Conservation (phyloP, 305 asterid species). For the Fraxinus dipetala region DNA sequence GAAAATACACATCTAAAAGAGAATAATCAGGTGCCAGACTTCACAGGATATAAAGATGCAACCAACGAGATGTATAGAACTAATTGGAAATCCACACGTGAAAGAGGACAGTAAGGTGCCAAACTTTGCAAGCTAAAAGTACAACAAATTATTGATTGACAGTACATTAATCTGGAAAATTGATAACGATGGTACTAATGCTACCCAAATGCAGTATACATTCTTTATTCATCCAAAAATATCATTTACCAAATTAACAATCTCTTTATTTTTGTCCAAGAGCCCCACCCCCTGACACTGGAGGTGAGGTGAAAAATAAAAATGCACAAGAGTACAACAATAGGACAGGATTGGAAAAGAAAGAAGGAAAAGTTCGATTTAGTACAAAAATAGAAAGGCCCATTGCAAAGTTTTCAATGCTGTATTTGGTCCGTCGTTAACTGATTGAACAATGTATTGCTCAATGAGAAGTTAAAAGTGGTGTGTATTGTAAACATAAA, state of each 20-base stretch:
- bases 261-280: not conserved
- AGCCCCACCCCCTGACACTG: not conserved
- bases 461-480: not conserved
- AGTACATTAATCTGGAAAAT: not conserved
- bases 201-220: not conserved
- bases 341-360: not conserved
- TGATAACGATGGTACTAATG: not conserved
- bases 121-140: not conserved
- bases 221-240: constrained; percentile 1
- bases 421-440: not conserved
- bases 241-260: not conserved
- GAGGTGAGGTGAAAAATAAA: not conserved
- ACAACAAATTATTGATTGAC: not conserved
- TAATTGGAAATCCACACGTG: not conserved
- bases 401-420: not conserved
- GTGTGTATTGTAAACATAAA: not conserved
- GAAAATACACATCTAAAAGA: not conserved
- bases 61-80: not conserved
- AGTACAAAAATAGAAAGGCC: not conserved
- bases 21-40: not conserved
- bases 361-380: not conserved
- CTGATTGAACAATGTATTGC: not conserved
- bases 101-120: constrained; percentile 6
- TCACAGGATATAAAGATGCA: constrained; percentile 10
- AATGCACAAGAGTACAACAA: not conserved